A percentile compares a stretch with the other conserved stretches of the same genome.
Conservation (phyloP, 495 filamentous ascomycete genomes). For the Xylaria acuta region DNA sequence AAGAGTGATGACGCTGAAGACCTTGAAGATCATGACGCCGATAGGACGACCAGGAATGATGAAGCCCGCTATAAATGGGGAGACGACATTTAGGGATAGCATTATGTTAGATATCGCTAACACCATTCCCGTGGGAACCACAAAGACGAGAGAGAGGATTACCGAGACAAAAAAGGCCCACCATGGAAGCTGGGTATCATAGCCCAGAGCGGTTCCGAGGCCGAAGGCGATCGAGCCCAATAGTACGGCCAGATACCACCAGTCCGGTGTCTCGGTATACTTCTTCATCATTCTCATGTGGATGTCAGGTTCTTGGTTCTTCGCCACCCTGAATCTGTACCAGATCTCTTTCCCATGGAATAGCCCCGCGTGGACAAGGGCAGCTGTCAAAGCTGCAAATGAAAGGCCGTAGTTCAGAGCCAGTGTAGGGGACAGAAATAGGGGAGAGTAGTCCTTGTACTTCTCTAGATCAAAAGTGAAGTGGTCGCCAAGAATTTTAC, state of each 20-base stretch:
- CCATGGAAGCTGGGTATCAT: conserved; percentile 53
- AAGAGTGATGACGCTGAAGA: conserved; percentile 65
- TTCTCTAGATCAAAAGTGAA: conserved; percentile 60
- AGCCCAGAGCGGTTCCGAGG: conserved; percentile 59
- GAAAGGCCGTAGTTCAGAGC: conserved; percentile 64
- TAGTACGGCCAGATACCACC: conserved; percentile 65
- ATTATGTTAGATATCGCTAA: conserved; percentile 61
- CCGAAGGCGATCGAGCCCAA: conserved; percentile 58
- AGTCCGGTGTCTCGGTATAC: conserved; percentile 64
- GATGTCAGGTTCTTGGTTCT: conserved; percentile 65
- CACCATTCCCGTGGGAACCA: conserved; percentile 61
- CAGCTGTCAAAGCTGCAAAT: conserved; percentile 63
- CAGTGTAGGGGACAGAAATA: conserved; percentile 68
- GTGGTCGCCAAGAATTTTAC: conserved; percentile 57
- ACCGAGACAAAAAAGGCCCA: conserved; percentile 59
- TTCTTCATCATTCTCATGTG: conserved; percentile 67
- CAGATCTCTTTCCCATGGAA: conserved; percentile 64
- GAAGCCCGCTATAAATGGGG: conserved; percentile 70
- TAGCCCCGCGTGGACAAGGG: conserved; percentile 60
- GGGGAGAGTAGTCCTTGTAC: conserved; percentile 64
- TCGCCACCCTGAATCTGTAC: conserved; percentile 54
- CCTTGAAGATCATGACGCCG: conserved; percentile 71
- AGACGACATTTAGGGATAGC: conserved; percentile 63
- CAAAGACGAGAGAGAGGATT: conserved; percentile 56
- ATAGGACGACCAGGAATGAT: conserved; percentile 66